Conservation (phyloP, 768 basidiomycete genomes). For the Termitomyces sp. region DNA sequence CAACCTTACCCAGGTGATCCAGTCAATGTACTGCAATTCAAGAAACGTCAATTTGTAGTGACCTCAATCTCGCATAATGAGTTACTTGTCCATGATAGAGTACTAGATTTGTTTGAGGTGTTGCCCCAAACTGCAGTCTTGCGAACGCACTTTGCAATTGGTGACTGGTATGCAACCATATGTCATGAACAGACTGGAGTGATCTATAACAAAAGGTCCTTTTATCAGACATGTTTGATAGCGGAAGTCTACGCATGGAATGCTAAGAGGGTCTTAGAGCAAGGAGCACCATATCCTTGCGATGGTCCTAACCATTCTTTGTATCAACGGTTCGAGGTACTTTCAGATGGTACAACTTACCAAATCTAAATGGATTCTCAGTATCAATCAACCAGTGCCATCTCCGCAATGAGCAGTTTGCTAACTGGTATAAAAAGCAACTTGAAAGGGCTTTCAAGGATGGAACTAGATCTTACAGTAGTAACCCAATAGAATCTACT, state of each 20-base stretch:
- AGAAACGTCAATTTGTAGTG: neutral
- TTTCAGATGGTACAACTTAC: no score
- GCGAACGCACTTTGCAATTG: neutral
- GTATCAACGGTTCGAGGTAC: neutral
- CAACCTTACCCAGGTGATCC: neutral
- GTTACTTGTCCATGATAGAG: no score
- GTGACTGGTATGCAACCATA: neutral
- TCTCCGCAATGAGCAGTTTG: no score
- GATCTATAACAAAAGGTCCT: neutral
- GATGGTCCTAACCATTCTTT: neutral
- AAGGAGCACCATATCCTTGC: neutral
- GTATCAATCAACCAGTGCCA: no score
- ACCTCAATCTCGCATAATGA: neutral
- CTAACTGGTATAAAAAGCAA: no score
- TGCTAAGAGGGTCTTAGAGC: no score
- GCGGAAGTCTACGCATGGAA: neutral
- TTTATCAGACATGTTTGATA: neutral
- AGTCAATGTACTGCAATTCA: neutral
- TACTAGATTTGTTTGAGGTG: no score
- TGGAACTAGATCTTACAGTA: no score
- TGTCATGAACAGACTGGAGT: no score
- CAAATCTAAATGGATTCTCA: no score
- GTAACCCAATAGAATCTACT: no score
- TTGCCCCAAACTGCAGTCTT: neutral
- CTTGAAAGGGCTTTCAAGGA: no score